Conservation (phyloP, 352 stramenopile species). For the Sclerospora graminicola region DNA sequence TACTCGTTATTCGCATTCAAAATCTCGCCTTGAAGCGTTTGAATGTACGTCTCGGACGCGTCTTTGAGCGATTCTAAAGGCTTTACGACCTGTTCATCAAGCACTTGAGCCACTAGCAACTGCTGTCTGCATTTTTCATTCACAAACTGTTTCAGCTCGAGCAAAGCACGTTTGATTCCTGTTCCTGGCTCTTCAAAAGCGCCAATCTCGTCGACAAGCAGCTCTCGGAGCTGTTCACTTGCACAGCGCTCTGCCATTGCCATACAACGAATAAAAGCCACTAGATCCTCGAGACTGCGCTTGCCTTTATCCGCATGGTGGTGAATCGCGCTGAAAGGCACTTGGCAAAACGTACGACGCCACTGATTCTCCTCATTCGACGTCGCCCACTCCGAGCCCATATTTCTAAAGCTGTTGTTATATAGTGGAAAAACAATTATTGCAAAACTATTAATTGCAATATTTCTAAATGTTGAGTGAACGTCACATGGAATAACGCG, state of each 20-base stretch:
- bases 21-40: conserved; percentile 70
- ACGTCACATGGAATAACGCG: too few relatives aligned
- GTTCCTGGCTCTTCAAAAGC: conserved; percentile 59
- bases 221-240: conserved; percentile 49
- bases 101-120: conserved; percentile 56
- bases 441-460: too few relatives aligned
- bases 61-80: conserved; percentile 69
- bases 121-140: conserved; percentile 57
- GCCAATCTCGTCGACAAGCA: conserved; percentile 38
- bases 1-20: conserved; percentile 70
- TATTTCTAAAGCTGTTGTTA: too few relatives aligned
- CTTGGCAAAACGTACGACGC: conserved; percentile 81
- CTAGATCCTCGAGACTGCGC: conserved; percentile 54
- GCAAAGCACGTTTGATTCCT: conserved; percentile 46
- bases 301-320: conserved; percentile 71
- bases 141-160: conserved; percentile 51
- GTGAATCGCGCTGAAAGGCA: conserved; percentile 72
- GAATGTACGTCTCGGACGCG: conserved; percentile 67
- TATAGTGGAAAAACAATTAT: too few relatives aligned
- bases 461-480: too few relatives aligned
- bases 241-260: conserved; percentile 46
- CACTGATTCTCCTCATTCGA: conserved; percentile 75
- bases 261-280: conserved; percentile 64
- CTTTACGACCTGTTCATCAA: conserved; percentile 75
- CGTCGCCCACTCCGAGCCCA: conserved; percentile 16